Conservation (phyloP, 495 filamentous ascomycete genomes). For the Pseudomonodictys pantanalensis region DNA sequence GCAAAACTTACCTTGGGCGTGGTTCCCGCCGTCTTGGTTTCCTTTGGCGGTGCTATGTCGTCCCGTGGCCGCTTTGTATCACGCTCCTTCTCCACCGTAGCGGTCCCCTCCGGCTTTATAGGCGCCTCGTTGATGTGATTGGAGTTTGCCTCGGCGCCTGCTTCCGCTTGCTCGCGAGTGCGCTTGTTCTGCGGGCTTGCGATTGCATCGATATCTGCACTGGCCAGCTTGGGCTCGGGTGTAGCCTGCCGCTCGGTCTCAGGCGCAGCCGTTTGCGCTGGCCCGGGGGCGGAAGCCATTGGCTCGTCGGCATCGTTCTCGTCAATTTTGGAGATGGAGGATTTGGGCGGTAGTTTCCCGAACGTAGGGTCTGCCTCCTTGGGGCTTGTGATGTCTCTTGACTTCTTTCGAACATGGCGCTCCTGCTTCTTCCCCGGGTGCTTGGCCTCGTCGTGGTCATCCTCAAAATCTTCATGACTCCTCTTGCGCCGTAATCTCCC, state of each 20-base stretch:
- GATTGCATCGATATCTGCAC: slow-evolving; percentile 9
- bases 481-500: slow-evolving; percentile 53
- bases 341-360: slow-evolving; percentile 23
- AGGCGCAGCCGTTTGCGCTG: not conserved
- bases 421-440: slow-evolving; percentile 18
- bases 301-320: slow-evolving; percentile 18
- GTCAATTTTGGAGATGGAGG: slow-evolving; percentile 13
- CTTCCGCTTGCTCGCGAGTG: slow-evolving; percentile 23
- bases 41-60: slow-evolving; percentile 13
- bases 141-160: slow-evolving; percentile 8
- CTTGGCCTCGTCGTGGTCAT: slow-evolving; percentile 25
- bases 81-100: slow-evolving; percentile 23
- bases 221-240: slow-evolving; percentile 2
- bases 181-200: slow-evolving; percentile 38
- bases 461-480: slow-evolving; percentile 47
- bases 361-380: slow-evolving; percentile 8
- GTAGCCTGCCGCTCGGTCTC: not conserved
- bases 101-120: not conserved
- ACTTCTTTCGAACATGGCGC: slow-evolving; percentile 40
- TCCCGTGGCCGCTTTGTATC: slow-evolving; percentile 34
- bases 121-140: not conserved
- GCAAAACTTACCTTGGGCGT: slow-evolving; percentile 25
- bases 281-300: slow-evolving; percentile 10
- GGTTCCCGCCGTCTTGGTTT: slow-evolving; percentile 9
- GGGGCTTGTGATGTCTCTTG: slow-evolving; percentile 34